Evolutionary conservation across 371 early-diverging fungal species (phyloP), one percentile per base, ranked within the genome.

Genomic region (Thermomucor indicae-seudaticae): DNA sequence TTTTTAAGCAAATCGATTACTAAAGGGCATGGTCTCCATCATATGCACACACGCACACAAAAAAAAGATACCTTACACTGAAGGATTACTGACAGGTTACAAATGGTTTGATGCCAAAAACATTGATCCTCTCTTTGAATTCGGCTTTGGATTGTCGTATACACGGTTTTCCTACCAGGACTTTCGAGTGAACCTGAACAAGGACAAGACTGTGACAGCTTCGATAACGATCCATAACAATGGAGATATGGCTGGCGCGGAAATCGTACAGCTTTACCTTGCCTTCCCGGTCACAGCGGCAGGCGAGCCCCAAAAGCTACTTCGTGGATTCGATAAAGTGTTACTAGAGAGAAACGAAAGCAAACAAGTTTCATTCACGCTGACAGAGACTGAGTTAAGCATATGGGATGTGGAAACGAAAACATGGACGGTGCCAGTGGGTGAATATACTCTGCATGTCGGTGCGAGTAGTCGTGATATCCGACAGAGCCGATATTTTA

Each of bases 121-220:
- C 39, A 75, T 79, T 51, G 55, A 58, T 7, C 80, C 81, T 28
- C 47, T 72, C 28, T 77, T 73, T 58, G 57, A 58, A 17, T 83
- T 83, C 37, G 83, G 81, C 11, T 66, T 57, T 47, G 83, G 83
- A 31, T 53, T 83, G 23, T 77, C 79, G 0, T 83, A 80, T 63
- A 76, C 79, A 14, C 57, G 38, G 2, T 83, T 83, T 49, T 41
- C 44, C 8, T 80, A 80, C 55, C 44, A 49, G 32, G 19, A 53
- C 0, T 25, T 53, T 24, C 35, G 49, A 14, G 39, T 51, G 28
- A 24, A 38, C 6, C 23, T 16, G 17, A 37, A 44, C n/a, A 38
- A 55, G 29, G 50, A 20, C 20, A 32, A 35, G 1, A 16, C 22
- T 14, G 55, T 62, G 20, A 50, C 40, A 22, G 64, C 65, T 19